Base-by-base conservation (phyloP, 177 flowering plant genomes). In the Tripterygium wilfordii region DNA sequence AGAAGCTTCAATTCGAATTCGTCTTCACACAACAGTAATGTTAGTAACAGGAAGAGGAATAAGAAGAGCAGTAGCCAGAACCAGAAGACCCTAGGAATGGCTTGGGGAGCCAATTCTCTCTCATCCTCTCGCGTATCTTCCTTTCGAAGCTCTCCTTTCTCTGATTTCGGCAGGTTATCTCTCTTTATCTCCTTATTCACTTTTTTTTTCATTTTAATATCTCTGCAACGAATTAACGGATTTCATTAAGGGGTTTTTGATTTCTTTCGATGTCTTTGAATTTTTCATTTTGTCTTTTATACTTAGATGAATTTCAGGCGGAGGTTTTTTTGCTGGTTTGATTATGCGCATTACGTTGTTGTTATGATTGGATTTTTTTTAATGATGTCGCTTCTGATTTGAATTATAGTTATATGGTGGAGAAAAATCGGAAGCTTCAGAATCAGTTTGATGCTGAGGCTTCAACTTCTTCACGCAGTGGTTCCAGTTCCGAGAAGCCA, bases 61-160 rank as follows among this genome's bases (percentile, higher is more conserved):
- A 77, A 63, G 26, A 72, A 72, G 70, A 76, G 62, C 61, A 68
- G 47, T 23, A 67, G 57, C 45, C 45, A 36, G 15, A 63, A 67
- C 25, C 90, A 82, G 79, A 86, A 86, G 77, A 80, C 91, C 74
- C 87, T 90, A 41, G 97, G 96, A 35, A 49, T 70, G 71, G 80
- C 88, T 28, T 90, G 95, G 94, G 96, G 97, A 29, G 54, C 94
- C 43, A 79, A 74, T 66, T 84, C 97, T 31, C 64, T 36, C 42
- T 68, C 92, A 17, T 64, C 95, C 21, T 75, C 83, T 42, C 78
- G 72, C 55, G n/a, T n/a, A n/a, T 80, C 83, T 24, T 56, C 80
- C 33, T 69, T 74, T 58, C 62, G 78, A 23, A 65, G 39, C n/a
- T 62, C 90, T 24, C 81, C 85, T 1, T 81, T 80, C 64, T 56